Base-by-base conservation (phyloP, 768 basidiomycete genomes). In the Xerocomus spinulosus region DNA sequence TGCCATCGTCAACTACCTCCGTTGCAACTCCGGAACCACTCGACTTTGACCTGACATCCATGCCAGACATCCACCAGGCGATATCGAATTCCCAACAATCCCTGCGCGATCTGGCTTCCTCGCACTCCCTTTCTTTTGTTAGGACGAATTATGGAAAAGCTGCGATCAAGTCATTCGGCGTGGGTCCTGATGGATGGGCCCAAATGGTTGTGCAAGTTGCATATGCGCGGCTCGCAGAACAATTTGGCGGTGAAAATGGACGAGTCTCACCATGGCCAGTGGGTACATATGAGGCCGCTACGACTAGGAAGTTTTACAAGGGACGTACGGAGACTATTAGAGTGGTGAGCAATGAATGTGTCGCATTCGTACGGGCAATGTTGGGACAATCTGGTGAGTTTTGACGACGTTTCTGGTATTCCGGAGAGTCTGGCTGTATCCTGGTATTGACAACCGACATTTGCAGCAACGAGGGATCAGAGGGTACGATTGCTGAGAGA, bases 301-400 rank as follows among this genome's bases (percentile, higher is more conserved):
- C 88, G 51, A 93, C 92, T n/a, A 77, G 94, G 26, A 81, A 78
- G 63, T 96, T 87, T 68, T 77, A 78, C 68, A 88, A 92, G 61
- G 94, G 94, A 13, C 78, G 94, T 39, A 97, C 94, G 21, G 94
- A 97, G 70, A 85, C 90, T n/a, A 91, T 97, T 49, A 76, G 94
- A 5, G 84, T 91, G 42, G 85, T 92, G 13, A 84, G 80, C 12
- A 72, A 70, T 38, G 86, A 94, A 67, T 79, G 81, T 28, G 87
- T 89, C 58, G 78, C 75, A 12, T 97, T 86, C 77, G 83, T 81
- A n/a, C 63, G 58, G 42, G 81, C 80, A 48, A 92, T 92, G 88
- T 77, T 85, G 53, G 77, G 82, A 49, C 57, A 63, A 2, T 56
- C 45, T 12, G 70, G 73, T 33, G 59, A 57, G 62, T 50, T 42